Percentiles rank a stretch among this genome's conserved stretches.
Evolutionary conservation across 2,329 filamentous ascomycete species (phyloP).

Genomic region (Fusarium pseudocircinatum): DNA sequence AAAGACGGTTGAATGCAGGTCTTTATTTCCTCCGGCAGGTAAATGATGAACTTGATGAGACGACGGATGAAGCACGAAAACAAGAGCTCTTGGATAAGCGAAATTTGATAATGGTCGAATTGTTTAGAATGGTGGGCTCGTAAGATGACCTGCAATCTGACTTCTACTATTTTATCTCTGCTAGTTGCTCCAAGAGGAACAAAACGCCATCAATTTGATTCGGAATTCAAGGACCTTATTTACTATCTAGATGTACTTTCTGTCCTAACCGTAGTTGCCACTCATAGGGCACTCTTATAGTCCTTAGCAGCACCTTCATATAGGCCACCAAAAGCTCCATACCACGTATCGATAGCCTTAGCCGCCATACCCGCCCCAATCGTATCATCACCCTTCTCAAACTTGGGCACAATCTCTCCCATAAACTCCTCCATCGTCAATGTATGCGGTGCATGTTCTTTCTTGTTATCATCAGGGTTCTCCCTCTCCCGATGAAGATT

Average conservation of each 20-base stretch:
- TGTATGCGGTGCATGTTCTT: constrained; percentile 55
- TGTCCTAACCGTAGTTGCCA: background rate
- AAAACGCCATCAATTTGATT: background rate
- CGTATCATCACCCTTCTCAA: constrained; percentile 58
- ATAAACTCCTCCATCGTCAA: constrained; percentile 65
- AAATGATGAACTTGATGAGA: background rate
- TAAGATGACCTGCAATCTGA: background rate
- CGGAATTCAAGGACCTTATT: background rate
- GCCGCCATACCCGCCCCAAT: constrained; percentile 57
- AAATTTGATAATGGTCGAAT: background rate
- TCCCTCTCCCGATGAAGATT: constrained; percentile 65
- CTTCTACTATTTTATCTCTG: background rate
- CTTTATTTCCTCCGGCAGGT: background rate
- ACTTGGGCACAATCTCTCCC: constrained; percentile 54
- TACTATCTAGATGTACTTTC: background rate
- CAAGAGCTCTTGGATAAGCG: background rate
- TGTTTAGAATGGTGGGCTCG: background rate
- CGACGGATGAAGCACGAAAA: background rate
- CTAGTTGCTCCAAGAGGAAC: background rate
- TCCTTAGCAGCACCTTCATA: constrained; percentile 26
- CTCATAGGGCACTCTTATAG: background rate
- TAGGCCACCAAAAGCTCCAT: constrained; percentile 48
- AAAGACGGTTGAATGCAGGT: background rate
- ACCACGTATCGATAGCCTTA: constrained; percentile 56
- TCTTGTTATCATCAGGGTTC: constrained; percentile 68